Percentiles rank a stretch among this genome's conserved stretches.
These are phyloP conservation scores for Sordariomycetes sp. DNA, from an alignment of 2,329 filamentous ascomycete genomes.

Conservation along the genomic window DNA sequence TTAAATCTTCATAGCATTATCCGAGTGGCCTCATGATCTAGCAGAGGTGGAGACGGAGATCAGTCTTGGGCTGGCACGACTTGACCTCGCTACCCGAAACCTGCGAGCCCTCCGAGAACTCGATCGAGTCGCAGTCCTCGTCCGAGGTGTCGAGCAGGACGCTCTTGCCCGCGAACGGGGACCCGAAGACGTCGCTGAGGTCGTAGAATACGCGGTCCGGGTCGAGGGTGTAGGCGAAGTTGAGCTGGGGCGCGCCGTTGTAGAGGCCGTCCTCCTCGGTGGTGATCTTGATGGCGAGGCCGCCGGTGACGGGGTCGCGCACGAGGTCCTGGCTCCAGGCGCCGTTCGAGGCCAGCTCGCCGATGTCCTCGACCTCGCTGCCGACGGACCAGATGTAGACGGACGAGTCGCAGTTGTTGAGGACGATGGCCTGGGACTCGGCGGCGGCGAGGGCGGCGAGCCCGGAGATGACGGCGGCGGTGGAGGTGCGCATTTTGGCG, in stretches of 20 bases:
- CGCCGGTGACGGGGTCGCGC: slow-evolving; percentile 24
- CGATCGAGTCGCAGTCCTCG: not conserved
- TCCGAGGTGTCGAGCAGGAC: slow-evolving; percentile 7
- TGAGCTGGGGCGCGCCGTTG: slow-evolving; percentile 26
- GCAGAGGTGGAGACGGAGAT: not conserved
- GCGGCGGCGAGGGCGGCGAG: slow-evolving; percentile 14
- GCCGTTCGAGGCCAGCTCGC: slow-evolving; percentile 10
- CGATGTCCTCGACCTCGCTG: slow-evolving; percentile 1
- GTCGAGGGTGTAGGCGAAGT: slow-evolving; percentile 27
- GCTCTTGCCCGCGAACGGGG: slow-evolving; percentile 22
- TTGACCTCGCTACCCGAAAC: not conserved
- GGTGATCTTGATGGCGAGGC: slow-evolving; percentile 27
- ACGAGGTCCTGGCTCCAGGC: slow-evolving; percentile 21
- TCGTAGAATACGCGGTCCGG: slow-evolving; percentile 24
- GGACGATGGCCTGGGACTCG: slow-evolving; percentile 20
- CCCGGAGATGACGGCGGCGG: not conserved
- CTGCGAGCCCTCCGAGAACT: not conserved
- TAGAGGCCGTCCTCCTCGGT: slow-evolving; percentile 21
- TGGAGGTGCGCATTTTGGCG: slow-evolving; percentile 1
- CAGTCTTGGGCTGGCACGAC: not conserved
- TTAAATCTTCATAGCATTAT: no score
- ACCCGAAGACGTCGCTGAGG: slow-evolving; percentile 27
- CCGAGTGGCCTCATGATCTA: not conserved
- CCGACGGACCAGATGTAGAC: slow-evolving; percentile 30
- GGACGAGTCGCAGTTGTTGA: slow-evolving; percentile 22